Base-by-base conservation (phyloP, 139 green algal species). In the Prasinococcaceae sp. region DNA sequence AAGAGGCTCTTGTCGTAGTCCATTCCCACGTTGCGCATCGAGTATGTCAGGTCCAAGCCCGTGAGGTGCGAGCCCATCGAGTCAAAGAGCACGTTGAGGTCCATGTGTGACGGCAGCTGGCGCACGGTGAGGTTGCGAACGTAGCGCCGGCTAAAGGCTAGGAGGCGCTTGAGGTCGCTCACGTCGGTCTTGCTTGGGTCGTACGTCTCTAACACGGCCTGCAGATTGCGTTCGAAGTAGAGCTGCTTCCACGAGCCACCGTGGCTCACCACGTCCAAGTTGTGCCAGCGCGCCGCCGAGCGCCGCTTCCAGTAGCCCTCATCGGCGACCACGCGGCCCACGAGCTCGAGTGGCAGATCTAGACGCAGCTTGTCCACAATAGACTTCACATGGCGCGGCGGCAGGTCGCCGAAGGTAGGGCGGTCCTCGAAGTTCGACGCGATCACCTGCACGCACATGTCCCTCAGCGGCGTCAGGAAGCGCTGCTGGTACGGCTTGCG, bases 221-320 rank as follows among this genome's bases (percentile, higher is more conserved):
- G 58, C 27, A 92, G 38, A 53, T 85, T 83, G 3, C 64, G 64
- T 51, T 92, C 78, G 45, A 92, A 85, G 50, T 82, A 92, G 2
- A 87, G 58, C 68, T 92, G 81, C 66, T 88, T 88, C 78, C 75
- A 88, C 1, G 73, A 84, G 32, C 65, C 41, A 4, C 77, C 75
- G 46, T 86, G 77, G 3, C 59, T 65, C 4, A 50, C 39, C 0
- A 69, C 66, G 53, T 83, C 68, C 42, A 66, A 75, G 56, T 83
- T 86, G 32, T 62, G 72, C 81, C 81, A 90, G 6, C 70, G 53
- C 2, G 50, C 48, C 12, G 40, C 47, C 10, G 64, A 61, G 36
- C 77, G 50, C 8, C 74, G 40, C 53, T 69, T 59, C 81, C 81
- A 90, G 52, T 90, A 90, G 2, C 56, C 53, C 28, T 88, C 81